Base-by-base conservation (phyloP, 2,329 filamentous ascomycete genomes). In the Didymosphaeria variabile region DNA sequence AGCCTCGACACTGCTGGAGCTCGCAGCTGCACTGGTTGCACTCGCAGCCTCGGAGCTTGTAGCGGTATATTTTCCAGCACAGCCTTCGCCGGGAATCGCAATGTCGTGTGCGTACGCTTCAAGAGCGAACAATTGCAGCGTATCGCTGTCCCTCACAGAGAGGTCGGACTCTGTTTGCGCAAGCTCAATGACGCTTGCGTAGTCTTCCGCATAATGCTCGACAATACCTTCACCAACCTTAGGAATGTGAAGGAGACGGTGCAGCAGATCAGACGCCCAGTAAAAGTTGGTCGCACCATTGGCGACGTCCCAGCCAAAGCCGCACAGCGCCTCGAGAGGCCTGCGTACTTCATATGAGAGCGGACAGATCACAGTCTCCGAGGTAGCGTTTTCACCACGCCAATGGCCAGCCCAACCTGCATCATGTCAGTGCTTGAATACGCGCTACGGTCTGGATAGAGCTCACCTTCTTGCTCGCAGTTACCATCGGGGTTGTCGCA, bases 401-500 rank as follows among this genome's bases (percentile, higher is more conserved):
- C 86, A 90, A 80, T 91, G 89, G 36, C 89, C 89, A 49, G 82
- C 89, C 84, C 85, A 91, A 55, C 80, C 88, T 90, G 36, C 5
- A 12, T 9, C 21, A 38, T 32, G 31, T 63, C 40, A 55, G 55
- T 63, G 36, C 17, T 23, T 1, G 26, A 59, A 55, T 53, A 21
- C 23, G 5, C 57, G 10, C 26, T 4, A 19, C 10, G 15, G 21
- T 13, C 2, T 52, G 2, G 8, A 5, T 1, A 1, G 1, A 3
- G 55, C 65, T 55, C 67, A 78, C 76, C 72, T 23, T 69, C 61
- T 38, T 75, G 70, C 5, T 50, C 64, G 60, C 89, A 91, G 78
- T 91, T 91, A 21, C 82, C 79, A 67, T 91, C 90, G 0, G 86
- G 84, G 65, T 91, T 86, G 62, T 92, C 90, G 67, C 90, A 91